Conservation (phyloP, 768 basidiomycete genomes). For the Ramaria rubella region DNA sequence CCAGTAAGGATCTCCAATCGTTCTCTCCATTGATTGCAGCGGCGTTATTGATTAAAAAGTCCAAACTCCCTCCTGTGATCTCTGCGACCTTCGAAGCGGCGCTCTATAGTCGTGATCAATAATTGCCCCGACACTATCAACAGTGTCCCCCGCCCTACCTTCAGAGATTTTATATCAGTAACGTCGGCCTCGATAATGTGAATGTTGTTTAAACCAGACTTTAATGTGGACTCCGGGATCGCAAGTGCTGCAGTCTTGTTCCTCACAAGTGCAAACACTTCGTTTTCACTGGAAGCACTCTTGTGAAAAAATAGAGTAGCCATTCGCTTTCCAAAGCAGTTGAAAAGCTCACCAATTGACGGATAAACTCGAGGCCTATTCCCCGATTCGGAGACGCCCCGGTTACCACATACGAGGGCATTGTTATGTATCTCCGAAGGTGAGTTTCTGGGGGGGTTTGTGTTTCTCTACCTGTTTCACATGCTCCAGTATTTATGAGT, state of each 20-base stretch:
- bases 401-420: slow-evolving; percentile 4
- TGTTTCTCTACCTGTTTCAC: too few relatives aligned
- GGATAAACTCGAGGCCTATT: slow-evolving; percentile 6
- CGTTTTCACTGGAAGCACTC: slow-evolving; percentile 9
- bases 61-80: slow-evolving; percentile 25
- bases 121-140: neutral
- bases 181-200: slow-evolving; percentile 34
- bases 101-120: slow-evolving; percentile 4
- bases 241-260: slow-evolving; percentile 15
- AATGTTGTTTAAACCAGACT: slow-evolving; percentile 18
- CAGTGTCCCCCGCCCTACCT: slow-evolving; percentile 19
- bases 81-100: slow-evolving; percentile 11
- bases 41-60: slow-evolving; percentile 35
- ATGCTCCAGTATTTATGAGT: too few relatives aligned
- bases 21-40: slow-evolving; percentile 15
- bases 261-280: slow-evolving; percentile 25
- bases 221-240: neutral
- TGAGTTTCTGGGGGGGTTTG: too few relatives aligned
- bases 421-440: too few relatives aligned
- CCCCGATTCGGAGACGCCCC: slow-evolving; percentile 8
- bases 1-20: neutral
- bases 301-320: neutral
- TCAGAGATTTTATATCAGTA: slow-evolving; percentile 22
- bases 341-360: slow-evolving; percentile 2
- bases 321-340: neutral